Evolutionary conservation across 1,284 basidiomycete species (phyloP), one percentile per base, ranked within the genome.

Genomic region (Ustilago vetiveriae): DNA sequence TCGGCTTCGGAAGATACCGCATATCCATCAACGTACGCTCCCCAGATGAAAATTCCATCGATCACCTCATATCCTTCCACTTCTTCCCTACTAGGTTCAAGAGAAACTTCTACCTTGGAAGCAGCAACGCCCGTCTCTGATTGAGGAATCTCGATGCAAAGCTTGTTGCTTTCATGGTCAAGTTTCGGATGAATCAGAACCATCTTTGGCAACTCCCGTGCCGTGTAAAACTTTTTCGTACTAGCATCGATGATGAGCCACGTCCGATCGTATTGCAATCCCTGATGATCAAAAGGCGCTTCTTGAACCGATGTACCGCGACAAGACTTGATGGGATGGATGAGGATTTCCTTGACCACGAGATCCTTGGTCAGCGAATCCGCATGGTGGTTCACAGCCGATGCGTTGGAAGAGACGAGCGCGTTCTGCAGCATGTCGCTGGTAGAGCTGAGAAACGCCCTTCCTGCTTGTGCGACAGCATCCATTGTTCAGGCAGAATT

Each of bases 261-360:
- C 13, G 76, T 71, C 16, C 76, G 67, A 42, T 79, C 76, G 48
- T 72, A 78, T 24, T 64, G 50, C 35, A 78, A 48, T 11, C 76
- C 76, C 22, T 60, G 52, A 11, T 71, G 60, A 37, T 74, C 68
- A 47, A 67, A 76, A 16, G 47, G 37, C 1, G 72, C 64, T 32
- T 64, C 44, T 16, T 63, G 46, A 14, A 79, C 76, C 13, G 65
- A 67, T 19, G 71, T 73, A 27, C 75, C 75, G n/a, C 53, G 45
- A 56, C 76, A 79, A 13, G 71, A 74, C 36, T 79, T 79, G 70
- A 79, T 79, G 17, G 76, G 76, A 40, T 79, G 76, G 42, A 79
- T 63, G 37, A 71, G 48, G 40, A 71, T 66, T 45, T 71, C 39
- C 11, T 47, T 37, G 35, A 71, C 58, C 9, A 58, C 51, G 23